Base-by-base conservation (phyloP, 106 monocot genomes). In the Hemerocallis citrina region DNA sequence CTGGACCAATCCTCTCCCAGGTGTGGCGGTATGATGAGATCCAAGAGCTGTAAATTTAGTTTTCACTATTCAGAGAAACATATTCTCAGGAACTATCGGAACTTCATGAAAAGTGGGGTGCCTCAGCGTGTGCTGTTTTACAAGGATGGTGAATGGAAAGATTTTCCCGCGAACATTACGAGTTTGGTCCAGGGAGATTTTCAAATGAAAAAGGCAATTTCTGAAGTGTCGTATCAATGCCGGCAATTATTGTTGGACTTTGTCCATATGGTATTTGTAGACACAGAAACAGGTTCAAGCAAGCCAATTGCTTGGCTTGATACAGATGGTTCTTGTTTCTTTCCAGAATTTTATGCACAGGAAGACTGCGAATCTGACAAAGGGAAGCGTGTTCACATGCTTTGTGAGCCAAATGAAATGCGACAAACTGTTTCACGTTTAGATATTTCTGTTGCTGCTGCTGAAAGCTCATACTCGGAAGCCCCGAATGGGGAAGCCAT, bases 251-350 rank as follows among this genome's bases (percentile, higher is more conserved):
- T 96, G 56, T 64, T 96, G 29, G 86, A 96, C 63, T 96, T 87
- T 64, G 69, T 90, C 13, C 86, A 74, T 60, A 86, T 83, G 89
- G 55, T 84, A 56, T 67, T 70, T 27, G 68, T 96, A 47, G 72
- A 86, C 72, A 49, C 57, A 30, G 66, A 60, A 39, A 74, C 84
- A 22, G 77, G 65, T 21, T 23, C 76, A 14, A 57, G 66, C 16
- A 84, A 79, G 50, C 81, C 84, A 59, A 72, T 84, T 61, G 88
- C 79, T n/a, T 93, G 92, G 92, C 72, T 93, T 65, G 92, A 93
- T 68, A 76, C 72, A 38, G 32, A 80, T 41, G 85, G 69, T 9
- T 69, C 62, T 25, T 68, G 55, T 0, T 88, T 81, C 61, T 93
- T 74, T 63, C 92, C 84, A 4, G 77, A 83, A 68, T 16, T 63